Evolutionary conservation across 106 monocot species (phyloP).

Genomic region (Dactylorhiza incarnata): DNA sequence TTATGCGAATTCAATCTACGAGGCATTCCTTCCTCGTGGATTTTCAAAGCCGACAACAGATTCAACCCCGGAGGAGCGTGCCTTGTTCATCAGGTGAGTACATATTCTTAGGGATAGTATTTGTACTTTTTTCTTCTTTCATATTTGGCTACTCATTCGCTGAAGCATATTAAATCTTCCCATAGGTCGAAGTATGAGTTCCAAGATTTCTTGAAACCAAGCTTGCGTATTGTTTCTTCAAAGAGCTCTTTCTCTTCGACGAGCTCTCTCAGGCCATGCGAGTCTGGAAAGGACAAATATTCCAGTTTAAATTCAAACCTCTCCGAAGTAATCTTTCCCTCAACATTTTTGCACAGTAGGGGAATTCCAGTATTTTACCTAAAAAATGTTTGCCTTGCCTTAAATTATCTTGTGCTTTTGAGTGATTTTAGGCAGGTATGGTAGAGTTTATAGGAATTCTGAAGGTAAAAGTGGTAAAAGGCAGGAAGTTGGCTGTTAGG

Average conservation of each 20-base stretch:
- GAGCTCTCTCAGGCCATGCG: conserved; percentile 24
- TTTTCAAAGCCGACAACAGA: conserved; percentile 52
- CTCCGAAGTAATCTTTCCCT: conserved; percentile 11
- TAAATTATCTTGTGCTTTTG: conserved; percentile 1
- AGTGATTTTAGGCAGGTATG: conserved; percentile 33
- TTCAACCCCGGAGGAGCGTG: conserved; percentile 58
- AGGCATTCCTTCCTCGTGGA: conserved; percentile 68
- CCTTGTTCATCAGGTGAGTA: conserved; percentile 71
- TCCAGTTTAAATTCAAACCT: background rate
- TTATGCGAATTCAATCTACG: conserved; percentile 85
- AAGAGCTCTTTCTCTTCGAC: conserved; percentile 17
- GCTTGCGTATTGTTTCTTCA: conserved; percentile 66
- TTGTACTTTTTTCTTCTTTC: background rate
- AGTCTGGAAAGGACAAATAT: conserved; percentile 17
- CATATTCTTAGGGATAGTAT: conserved; percentile 3
- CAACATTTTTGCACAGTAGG: background rate
- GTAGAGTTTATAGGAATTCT: conserved; percentile 61
- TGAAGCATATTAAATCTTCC: background rate
- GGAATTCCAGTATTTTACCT: background rate
- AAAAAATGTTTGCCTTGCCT: background rate
- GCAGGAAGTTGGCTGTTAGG: conserved; percentile 62
- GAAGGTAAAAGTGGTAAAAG: conserved; percentile 67
- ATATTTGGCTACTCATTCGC: background rate
- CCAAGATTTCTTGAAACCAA: conserved; percentile 91
- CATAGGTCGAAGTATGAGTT: conserved; percentile 79